Evolutionary conservation across 2,329 filamentous ascomycete genomes (phyloP), one percentile per base, ranked within the genome.

Genomic region (Akanthomyces lecanii): DNA sequence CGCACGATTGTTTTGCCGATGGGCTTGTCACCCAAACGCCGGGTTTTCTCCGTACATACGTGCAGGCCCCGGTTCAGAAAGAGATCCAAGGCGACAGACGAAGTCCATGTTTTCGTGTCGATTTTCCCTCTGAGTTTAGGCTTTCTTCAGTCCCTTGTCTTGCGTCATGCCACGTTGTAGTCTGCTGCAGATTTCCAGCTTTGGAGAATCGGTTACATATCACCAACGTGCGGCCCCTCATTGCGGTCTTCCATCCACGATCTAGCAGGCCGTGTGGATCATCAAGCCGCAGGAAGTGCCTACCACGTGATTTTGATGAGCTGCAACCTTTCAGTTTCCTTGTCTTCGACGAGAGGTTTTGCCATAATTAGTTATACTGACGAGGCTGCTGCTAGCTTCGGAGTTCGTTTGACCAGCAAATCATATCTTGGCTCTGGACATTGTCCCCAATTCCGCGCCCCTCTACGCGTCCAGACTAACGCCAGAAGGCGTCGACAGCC

Each of bases 221-320:
- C 30, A 16, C 44, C 55, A 38, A 47, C 30, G 36, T 33, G 4
- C 16, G 18, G 25, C 40, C 54, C 57, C 55, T 33, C 51, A 40
- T 53, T 36, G 4, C 23, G 36, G 21, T 45, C 25, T 36, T 40
- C 36, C 44, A 33, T 44, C 48, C 38, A 25, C 58, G 58, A 61
- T 61, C 58, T 45, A 38, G 40, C 47, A 51, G 44, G 2, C n/a
- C 18, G 45, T 45, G 58, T 61, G 58, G 58, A 53, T 44, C 58
- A 42, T 3, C 18, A 36, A 28, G n/a, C 58, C 58, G 58, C 58
- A 61, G 48, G 12, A 45, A 4, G 18, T 36, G 4, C 18, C 36
- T 21, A 36, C n/a, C 58, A 61, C 58, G 58, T 61, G 58, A 61
- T 61, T 28, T 16, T 18, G 25, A 23, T 6, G 14, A 21, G 36